Base-by-base conservation (phyloP, 768 basidiomycete genomes). In the Cystobasidium ongulense region DNA sequence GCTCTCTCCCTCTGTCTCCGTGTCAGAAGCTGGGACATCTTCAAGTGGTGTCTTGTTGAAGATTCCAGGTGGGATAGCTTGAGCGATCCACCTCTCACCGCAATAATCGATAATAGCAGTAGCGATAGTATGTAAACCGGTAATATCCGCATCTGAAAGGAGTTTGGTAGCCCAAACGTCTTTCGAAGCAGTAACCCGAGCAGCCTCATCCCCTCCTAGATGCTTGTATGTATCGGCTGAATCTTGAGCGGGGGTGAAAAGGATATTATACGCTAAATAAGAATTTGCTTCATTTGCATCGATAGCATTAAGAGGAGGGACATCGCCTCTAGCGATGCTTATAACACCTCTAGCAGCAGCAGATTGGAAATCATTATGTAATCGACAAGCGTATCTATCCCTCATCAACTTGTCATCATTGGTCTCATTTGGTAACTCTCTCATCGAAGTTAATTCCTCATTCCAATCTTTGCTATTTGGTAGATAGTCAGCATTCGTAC, bases 401-500 rank as follows among this genome's bases (percentile, higher is more conserved):
- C 83, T 75, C 46, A 82, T 71, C 25, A 83, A 80, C 31, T 81
- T 75, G 72, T 83, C 82, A 72, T 81, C 80, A 72, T 81, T 79
- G 23, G 75, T 78, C 15, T 61, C 66, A 59, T 77, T 76, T 0
- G 82, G 82, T 39, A 84, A 74, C 76, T 83, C 83, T 50, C 80
- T 77, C 76, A 81, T 81, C 72, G 81, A 80, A 61, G 81, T 81
- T 33, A 82, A 79, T 77, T 84, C 83, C 75, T 83, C 83, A 78
- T 83, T 84, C 83, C 83, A 84, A 67, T 84, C 83, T 62, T 82
- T 75, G 5, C 82, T 80, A 38, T 77, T 79, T 57, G 83, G 83
- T 11, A 84, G 78, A 7, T 78, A 78, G 13, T 83, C 82, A 10
- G 80, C 79, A 17, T 77, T 79, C 38, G 77, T 81, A 1, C 82